These are phyloP conservation scores for Platanthera zijinensis DNA, from an alignment of 106 monocot genomes.

Conservation along the genomic window DNA sequence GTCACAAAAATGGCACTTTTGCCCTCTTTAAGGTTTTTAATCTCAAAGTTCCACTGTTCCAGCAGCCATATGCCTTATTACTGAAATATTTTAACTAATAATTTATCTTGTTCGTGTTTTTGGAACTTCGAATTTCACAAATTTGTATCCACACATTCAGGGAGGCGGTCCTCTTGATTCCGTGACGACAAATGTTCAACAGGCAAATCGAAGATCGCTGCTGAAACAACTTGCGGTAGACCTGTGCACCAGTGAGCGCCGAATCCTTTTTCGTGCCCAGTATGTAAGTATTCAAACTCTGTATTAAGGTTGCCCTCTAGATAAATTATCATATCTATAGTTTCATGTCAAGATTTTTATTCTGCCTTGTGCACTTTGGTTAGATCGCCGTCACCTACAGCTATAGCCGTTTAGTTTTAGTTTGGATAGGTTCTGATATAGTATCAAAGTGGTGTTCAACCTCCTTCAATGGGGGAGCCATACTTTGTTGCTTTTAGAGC, in stretches of 20 bases:
- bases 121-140: not conserved
- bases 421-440: no score
- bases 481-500: no score
- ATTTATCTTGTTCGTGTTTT: not conserved
- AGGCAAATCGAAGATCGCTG: constrained; percentile 59
- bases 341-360: not conserved
- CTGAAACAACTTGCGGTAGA: constrained; percentile 72
- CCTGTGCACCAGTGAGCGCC: constrained; percentile 72
- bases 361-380: not conserved
- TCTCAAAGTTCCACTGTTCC: not conserved
- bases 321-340: not conserved
- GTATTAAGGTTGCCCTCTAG: not conserved
- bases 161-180: constrained; percentile 34
- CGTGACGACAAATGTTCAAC: constrained; percentile 36
- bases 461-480: no score
- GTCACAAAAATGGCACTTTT: no score
- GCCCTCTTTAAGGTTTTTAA: not conserved
- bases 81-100: not conserved
- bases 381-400: not conserved
- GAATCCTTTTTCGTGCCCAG: constrained; percentile 82
- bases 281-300: constrained; percentile 44
- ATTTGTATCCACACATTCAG: constrained; percentile 20
- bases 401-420: not conserved
- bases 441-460: no score
- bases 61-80: not conserved